A percentile compares a stretch with the other conserved stretches of the same genome.
These are phyloP conservation scores for Claviceps sorghi DNA, from an alignment of 2,329 filamentous ascomycete genomes.

Conservation along the genomic window DNA sequence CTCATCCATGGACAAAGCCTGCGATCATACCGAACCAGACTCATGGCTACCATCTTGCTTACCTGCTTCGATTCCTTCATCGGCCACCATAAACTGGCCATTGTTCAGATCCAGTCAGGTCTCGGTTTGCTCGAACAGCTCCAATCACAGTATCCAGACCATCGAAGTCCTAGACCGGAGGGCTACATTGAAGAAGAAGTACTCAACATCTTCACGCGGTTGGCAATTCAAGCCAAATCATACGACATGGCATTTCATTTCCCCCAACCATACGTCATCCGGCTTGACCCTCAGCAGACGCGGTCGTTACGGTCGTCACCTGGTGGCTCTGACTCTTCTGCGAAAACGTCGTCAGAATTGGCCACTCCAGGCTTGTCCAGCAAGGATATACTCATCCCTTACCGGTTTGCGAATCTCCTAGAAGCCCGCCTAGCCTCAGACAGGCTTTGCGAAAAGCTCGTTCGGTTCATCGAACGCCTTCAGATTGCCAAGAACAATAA, in stretches of 20 bases:
- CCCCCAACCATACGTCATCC: conserved; percentile 45
- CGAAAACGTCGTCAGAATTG: conserved; percentile 11
- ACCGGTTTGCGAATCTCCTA: conserved; percentile 31
- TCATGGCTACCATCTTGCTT: conserved; percentile 52
- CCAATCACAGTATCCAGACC: conserved; percentile 11
- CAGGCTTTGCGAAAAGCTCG: conserved; percentile 37
- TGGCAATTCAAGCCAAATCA: conserved; percentile 51
- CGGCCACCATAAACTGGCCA: conserved; percentile 47
- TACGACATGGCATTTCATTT: conserved; percentile 58
- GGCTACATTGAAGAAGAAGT: conserved; percentile 44
- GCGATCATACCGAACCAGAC: conserved; percentile 34
- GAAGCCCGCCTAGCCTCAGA: conserved; percentile 45
- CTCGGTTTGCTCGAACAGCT: conserved; percentile 39
- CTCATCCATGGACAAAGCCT: conserved; percentile 27
- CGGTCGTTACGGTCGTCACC: conserved; percentile 2
- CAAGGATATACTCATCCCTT: conserved; percentile 8
- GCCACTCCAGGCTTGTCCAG: conserved; percentile 8
- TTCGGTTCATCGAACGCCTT: conserved; percentile 44
- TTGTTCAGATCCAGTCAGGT: conserved; percentile 45
- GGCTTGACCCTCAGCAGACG: conserved; percentile 21
- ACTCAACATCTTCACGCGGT: conserved; percentile 46
- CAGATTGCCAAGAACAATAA: conserved; percentile 32
- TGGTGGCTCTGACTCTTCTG: conserved; percentile 19
- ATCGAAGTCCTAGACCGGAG: conserved; percentile 13
- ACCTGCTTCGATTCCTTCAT: conserved; percentile 57